A percentile compares a stretch with the other conserved stretches of the same genome.
phyloP scores from a whole-genome alignment of 148 eudicot genomes.

The Cornus kousa region DNA sequence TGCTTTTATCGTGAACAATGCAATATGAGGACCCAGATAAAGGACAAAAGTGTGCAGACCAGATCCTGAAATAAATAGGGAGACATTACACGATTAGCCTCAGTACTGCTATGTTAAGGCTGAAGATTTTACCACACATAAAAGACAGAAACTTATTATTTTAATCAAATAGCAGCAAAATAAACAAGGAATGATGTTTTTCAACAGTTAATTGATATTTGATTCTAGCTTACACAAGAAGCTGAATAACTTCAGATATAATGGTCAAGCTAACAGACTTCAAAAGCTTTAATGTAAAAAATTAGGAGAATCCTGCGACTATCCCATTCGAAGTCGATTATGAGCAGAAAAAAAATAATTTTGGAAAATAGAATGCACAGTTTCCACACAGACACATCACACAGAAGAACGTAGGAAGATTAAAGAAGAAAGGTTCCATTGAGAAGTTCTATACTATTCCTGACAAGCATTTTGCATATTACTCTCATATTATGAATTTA shows the following conservation, averaged over 20 bases:
- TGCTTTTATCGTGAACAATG: slow-evolving; percentile 94
- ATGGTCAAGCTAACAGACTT: neutral
- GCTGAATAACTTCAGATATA: neutral
- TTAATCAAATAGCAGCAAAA: too few species aligned
- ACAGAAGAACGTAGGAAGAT: neutral
- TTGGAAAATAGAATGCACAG: neutral
- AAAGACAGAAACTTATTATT: neutral
- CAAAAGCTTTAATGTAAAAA: too few species aligned
- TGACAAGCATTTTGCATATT: neutral
- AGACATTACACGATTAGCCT: neutral
- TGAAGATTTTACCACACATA: neutral
- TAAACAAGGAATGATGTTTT: neutral
- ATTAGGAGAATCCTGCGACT: neutral
- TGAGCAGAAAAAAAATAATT: neutral
- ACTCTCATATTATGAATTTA: neutral
- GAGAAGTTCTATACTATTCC: neutral
- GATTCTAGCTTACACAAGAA: neutral
- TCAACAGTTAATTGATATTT: neutral
- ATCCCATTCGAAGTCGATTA: neutral
- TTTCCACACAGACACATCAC: too few species aligned
- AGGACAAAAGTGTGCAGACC: slow-evolving; percentile 98
- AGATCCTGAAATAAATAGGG: slow-evolving; percentile 54
- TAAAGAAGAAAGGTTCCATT: neutral
- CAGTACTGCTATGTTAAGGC: slow-evolving; percentile 6
- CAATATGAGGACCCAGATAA: slow-evolving; percentile 95